Conservation (phyloP, 371 early-diverging fungal species). For the Mortierella sp. region DNA sequence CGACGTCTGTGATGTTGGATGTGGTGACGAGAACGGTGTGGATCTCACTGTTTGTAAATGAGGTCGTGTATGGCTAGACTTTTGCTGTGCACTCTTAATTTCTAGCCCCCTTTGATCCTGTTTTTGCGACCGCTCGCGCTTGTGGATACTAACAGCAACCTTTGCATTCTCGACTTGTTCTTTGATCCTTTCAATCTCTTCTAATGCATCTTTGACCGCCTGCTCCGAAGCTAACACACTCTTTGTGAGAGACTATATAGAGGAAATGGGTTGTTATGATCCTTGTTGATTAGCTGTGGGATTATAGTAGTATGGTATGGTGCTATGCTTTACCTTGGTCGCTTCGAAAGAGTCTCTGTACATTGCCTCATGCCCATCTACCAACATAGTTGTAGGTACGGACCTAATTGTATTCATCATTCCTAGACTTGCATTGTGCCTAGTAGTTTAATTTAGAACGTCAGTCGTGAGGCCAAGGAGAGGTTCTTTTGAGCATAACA, state of each 20-base stretch:
- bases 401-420: slow-evolving; percentile 37
- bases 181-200: slow-evolving; percentile 39
- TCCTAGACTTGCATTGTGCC: slow-evolving; percentile 30
- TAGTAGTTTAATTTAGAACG: not conserved
- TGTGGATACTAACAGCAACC: slow-evolving; percentile 8
- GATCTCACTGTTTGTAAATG: not conserved
- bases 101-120: not conserved
- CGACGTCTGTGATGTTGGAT: not conserved
- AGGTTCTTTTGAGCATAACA: not conserved
- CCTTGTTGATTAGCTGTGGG: not conserved
- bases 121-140: not conserved
- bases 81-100: not conserved
- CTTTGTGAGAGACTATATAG: slow-evolving; percentile 30
- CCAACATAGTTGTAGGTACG: slow-evolving; percentile 27
- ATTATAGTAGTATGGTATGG: not conserved
- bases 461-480: no score
- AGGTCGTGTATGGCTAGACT: not conserved
- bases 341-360: slow-evolving; percentile 45
- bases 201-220: slow-evolving; percentile 22
- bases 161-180: slow-evolving; percentile 28
- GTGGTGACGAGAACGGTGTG: not conserved
- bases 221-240: slow-evolving; percentile 40
- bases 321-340: slow-evolving; percentile 25
- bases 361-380: slow-evolving; percentile 53
- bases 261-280: not conserved